phyloP scores from a whole-genome alignment of 2,329 filamentous ascomycete genomes.

The Mollisia scopiformis region DNA sequence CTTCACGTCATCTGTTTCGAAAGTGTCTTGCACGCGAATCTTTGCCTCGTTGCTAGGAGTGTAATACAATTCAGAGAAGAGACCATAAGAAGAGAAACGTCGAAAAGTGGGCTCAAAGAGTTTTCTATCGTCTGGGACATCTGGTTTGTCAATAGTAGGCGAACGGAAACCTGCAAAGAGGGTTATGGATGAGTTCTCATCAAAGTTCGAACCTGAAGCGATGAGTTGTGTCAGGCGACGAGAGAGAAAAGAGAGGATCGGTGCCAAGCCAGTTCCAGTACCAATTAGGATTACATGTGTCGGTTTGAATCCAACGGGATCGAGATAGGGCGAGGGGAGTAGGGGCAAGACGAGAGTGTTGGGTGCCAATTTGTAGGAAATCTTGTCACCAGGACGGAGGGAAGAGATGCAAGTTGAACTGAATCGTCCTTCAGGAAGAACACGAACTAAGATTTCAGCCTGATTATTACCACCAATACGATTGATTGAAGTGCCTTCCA shows the following conservation, averaged over 20 bases:
- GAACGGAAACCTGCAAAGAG: not conserved
- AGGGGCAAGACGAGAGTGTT: not conserved
- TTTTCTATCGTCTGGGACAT: not conserved
- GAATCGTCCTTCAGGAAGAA: not conserved
- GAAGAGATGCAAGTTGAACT: not conserved
- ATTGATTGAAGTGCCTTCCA: not conserved
- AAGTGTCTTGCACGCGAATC: not conserved
- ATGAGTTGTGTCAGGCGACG: not conserved
- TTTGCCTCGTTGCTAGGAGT: not conserved
- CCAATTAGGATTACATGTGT: not conserved
- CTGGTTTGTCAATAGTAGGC: not conserved
- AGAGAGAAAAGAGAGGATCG: not conserved
- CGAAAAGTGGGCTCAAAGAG: not conserved
- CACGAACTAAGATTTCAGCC: not conserved
- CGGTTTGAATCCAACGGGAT: not conserved
- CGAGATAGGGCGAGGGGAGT: not conserved
- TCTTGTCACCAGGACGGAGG: not conserved
- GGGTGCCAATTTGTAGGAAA: not conserved
- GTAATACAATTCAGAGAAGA: not conserved
- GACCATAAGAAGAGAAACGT: not conserved
- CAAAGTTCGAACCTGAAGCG: not conserved
- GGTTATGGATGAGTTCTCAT: not conserved
- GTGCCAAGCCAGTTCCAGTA: not conserved
- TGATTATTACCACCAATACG: not conserved
- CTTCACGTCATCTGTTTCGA: not conserved